A percentile compares a stretch with the other conserved stretches of the same genome.
These are phyloP conservation scores for Paecilomyces fulvus DNA, from an alignment of 2,329 filamentous ascomycete species.

Conservation along the genomic window DNA sequence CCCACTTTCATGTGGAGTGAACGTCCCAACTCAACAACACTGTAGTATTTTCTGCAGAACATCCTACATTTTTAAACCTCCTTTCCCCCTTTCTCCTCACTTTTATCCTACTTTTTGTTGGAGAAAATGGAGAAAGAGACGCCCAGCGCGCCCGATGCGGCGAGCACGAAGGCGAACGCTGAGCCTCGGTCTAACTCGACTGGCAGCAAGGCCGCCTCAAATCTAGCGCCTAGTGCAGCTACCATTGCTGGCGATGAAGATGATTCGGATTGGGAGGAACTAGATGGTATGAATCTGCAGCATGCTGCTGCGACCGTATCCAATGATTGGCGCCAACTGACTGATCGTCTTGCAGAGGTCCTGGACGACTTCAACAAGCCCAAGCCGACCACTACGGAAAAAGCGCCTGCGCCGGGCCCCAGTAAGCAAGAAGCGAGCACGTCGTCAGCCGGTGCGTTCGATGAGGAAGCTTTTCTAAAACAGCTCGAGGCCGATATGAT, in stretches of 20 bases:
- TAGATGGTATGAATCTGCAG: conserved; percentile 58
- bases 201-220: background rate
- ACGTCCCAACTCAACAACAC: background rate
- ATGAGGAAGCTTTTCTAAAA: conserved; percentile 57
- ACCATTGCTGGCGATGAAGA: conserved; percentile 2
- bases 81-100: background rate
- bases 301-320: background rate
- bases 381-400: conserved; percentile 29
- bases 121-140: background rate
- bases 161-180: background rate
- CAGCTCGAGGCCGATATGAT: conserved; percentile 77
- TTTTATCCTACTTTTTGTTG: background rate
- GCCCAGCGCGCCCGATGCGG: background rate
- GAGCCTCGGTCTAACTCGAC: background rate
- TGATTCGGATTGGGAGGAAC: conserved; percentile 89
- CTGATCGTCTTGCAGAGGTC: conserved; percentile 49
- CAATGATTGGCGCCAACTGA: background rate
- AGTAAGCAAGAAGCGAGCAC: conserved; percentile 9
- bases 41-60: background rate
- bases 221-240: background rate
- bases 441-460: conserved; percentile 14
- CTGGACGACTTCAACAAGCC: conserved; percentile 78
- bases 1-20: background rate
- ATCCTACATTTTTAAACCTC: background rate
- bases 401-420: conserved; percentile 12